Conservation (phyloP, 139 green algal genomes). For the Pedinophyceae sp. region DNA sequence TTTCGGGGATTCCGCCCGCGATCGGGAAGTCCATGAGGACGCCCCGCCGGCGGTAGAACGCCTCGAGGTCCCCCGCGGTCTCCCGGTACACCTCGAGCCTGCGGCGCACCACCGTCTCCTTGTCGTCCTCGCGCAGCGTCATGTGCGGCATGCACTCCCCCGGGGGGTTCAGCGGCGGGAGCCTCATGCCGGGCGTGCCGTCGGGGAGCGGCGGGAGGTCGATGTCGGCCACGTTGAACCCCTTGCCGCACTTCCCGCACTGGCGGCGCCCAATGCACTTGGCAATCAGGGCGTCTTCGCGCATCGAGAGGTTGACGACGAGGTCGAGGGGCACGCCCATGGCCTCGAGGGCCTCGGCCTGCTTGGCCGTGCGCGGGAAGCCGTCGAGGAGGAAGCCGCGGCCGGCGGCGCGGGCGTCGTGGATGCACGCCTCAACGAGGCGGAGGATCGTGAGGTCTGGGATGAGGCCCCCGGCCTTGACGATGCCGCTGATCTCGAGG, state of each 20-base stretch:
- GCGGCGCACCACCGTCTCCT: conserved; percentile 50
- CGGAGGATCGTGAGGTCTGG: conserved; percentile 66
- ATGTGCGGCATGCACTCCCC: conserved; percentile 54
- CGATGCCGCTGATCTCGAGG: conserved; percentile 47
- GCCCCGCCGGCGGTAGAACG: conserved; percentile 50
- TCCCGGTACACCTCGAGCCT: conserved; percentile 53
- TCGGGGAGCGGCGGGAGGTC: too few species aligned
- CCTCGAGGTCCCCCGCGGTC: conserved; percentile 64
- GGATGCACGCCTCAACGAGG: conserved; percentile 24
- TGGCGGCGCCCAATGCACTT: conserved; percentile 72
- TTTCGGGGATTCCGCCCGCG: conserved; percentile 81
- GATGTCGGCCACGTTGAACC: conserved; percentile 95
- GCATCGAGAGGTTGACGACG: not conserved
- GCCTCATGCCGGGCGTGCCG: conserved; percentile 52
- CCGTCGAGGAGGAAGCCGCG: conserved; percentile 93
- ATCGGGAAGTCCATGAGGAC: conserved; percentile 85
- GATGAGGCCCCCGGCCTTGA: conserved; percentile 59
- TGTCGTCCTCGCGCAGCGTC: conserved; percentile 71
- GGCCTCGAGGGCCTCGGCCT: conserved; percentile 19
- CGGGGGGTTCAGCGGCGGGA: conserved; percentile 74
- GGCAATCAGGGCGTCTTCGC: conserved; percentile 54
- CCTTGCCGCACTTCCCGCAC: conserved; percentile 79
- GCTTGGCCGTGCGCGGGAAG: conserved; percentile 62
- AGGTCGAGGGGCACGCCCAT: not conserved
- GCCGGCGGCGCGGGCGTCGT: too few species aligned